Percentiles rank a stretch among this genome's conserved stretches.
Evolutionary conservation across 345 rosid genomes (phyloP).

Genomic region (Brassica cretica): DNA sequence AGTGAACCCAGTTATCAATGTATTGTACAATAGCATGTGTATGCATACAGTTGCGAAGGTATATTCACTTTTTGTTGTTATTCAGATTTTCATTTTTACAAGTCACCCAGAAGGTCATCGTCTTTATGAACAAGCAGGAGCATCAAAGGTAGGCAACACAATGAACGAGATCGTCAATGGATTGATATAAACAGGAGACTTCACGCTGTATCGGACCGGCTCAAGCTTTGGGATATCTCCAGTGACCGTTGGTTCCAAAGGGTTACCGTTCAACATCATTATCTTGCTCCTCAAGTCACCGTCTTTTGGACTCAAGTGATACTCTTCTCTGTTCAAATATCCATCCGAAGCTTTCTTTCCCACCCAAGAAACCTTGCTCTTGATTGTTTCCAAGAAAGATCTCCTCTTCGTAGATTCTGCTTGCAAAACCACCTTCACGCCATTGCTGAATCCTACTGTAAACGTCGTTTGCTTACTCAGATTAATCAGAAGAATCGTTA

Average conservation of each 20-base stretch:
- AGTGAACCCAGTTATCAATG: constrained; percentile 3
- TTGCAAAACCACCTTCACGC: constrained; percentile 39
- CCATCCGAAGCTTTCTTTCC: constrained; percentile 55
- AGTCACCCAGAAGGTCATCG: neutral
- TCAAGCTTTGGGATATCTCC: constrained; percentile 65
- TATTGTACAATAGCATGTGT: neutral
- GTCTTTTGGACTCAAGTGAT: constrained; percentile 75
- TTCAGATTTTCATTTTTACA: neutral
- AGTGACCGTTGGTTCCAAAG: constrained; percentile 50
- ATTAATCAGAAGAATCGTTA: constrained; percentile 80
- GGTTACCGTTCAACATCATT: constrained; percentile 75
- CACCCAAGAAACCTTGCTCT: constrained; percentile 62
- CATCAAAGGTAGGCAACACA: constrained; percentile 74
- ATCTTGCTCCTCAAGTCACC: constrained; percentile 66
- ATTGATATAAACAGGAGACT: constrained; percentile 53
- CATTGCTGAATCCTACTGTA: constrained; percentile 49
- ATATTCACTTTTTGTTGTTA: neutral
- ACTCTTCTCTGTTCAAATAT: constrained; percentile 69
- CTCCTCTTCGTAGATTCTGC: constrained; percentile 35
- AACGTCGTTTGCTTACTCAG: constrained; percentile 67
- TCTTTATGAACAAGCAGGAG: constrained; percentile 60
- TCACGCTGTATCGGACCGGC: constrained; percentile 47
- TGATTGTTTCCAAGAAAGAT: constrained; percentile 45
- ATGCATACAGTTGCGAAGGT: constrained; percentile 8
- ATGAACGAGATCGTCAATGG: constrained; percentile 74